These are phyloP conservation scores for Emericellopsis cladophorae DNA, from an alignment of 2,329 filamentous ascomycete species.

Conservation along the genomic window DNA sequence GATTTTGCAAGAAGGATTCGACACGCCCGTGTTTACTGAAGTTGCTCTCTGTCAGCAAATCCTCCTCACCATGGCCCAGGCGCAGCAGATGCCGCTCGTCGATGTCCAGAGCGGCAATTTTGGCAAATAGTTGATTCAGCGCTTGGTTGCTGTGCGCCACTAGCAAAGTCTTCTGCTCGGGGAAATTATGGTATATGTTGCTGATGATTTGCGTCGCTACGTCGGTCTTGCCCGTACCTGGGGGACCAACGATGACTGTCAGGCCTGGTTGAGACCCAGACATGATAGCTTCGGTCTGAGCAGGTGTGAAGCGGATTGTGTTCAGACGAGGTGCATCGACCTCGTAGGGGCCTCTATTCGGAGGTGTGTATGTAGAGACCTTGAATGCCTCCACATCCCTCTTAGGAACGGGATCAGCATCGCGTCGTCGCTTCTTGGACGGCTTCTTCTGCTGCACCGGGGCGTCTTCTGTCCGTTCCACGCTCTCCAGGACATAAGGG, in stretches of 20 bases:
- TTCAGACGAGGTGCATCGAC: conserved; percentile 75
- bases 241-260: conserved; percentile 87
- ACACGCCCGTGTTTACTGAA: conserved; percentile 94
- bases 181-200: conserved; percentile 98
- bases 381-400: conserved; percentile 55
- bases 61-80: conserved; percentile 90
- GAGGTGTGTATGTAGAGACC: conserved; percentile 81
- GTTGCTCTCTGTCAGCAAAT: conserved; percentile 71
- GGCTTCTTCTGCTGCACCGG: conserved; percentile 40
- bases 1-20: conserved; percentile 87
- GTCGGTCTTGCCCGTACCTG: conserved; percentile 97
- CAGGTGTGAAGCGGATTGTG: conserved; percentile 74
- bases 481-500: conserved; percentile 71
- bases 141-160: conserved; percentile 97
- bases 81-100: conserved; percentile 88
- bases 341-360: conserved; percentile 82
- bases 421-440: conserved; percentile 79
- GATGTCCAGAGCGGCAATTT: conserved; percentile 92
- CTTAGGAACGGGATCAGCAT: conserved; percentile 54
- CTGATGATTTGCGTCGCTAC: conserved; percentile 97
- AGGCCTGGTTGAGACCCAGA: conserved; percentile 91
- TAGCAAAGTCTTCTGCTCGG: conserved; percentile 78
- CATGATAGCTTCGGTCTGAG: conserved; percentile 83
- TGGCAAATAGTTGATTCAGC: conserved; percentile 92
- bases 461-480: conserved; percentile 40